Conservation (phyloP, 306 rosid genomes). For the Cicer arietinum region DNA sequence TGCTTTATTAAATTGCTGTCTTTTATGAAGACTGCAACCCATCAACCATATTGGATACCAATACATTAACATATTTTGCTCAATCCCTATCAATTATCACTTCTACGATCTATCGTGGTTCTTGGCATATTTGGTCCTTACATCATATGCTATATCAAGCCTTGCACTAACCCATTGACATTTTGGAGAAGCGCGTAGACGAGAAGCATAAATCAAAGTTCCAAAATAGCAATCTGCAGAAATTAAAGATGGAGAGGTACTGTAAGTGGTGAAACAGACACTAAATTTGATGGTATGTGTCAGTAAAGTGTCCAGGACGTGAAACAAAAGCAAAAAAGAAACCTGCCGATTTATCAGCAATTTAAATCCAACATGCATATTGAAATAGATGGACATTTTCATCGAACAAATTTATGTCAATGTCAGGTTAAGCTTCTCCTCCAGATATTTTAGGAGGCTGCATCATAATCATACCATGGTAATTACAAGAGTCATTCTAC, state of each 20-base stretch:
- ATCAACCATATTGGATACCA: slow-evolving; percentile 37
- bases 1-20: slow-evolving; percentile 34
- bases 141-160: slow-evolving; percentile 15
- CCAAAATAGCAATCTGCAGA: background rate
- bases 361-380: slow-evolving; percentile 24
- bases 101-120: slow-evolving; percentile 22
- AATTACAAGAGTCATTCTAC: slow-evolving; percentile 26
- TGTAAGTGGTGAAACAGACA: background rate
- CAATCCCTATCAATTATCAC: slow-evolving; percentile 36
- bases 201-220: slow-evolving; percentile 1
- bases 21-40: slow-evolving; percentile 34
- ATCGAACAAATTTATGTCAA: slow-evolving; percentile 23
- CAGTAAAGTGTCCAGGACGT: background rate
- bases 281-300: background rate
- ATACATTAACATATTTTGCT: slow-evolving; percentile 28
- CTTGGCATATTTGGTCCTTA: slow-evolving; percentile 38
- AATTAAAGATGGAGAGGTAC: background rate
- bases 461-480: slow-evolving; percentile 23
- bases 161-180: slow-evolving; percentile 26
- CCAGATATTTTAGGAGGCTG: slow-evolving; percentile 38
- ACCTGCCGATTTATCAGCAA: slow-evolving; percentile 5
- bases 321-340: background rate
- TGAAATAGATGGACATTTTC: slow-evolving; percentile 18
- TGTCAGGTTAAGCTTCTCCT: slow-evolving; percentile 36
- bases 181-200: slow-evolving; percentile 21